Evolutionary conservation across 2,329 filamentous ascomycete genomes (phyloP).

Genomic region (Fusarium verticillioides): DNA sequence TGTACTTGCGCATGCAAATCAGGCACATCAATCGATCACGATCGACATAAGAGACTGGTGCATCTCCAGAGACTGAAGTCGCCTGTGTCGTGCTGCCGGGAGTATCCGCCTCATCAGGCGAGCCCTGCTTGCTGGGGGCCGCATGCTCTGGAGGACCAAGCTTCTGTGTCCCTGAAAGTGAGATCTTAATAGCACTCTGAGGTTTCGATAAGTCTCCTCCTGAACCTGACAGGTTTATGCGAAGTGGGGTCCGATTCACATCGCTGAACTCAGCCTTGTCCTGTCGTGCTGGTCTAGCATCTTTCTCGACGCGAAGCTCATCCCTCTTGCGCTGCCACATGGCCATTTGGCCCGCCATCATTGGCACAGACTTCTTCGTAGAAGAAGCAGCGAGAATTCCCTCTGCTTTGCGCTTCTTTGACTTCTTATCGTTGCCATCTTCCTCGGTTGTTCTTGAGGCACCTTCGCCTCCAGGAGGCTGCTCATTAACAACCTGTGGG

Average conservation of each 20-base stretch:
- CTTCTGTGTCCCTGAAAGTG: conserved; percentile 44
- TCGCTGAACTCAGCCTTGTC: conserved; percentile 17
- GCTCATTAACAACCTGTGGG: conserved; percentile 68
- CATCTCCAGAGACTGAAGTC: conserved; percentile 3
- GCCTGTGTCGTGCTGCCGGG: background rate
- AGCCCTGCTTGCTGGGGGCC: conserved; percentile 15
- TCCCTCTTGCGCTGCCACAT: conserved; percentile 58
- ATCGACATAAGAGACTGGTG: conserved; percentile 66
- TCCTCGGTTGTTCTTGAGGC: conserved; percentile 37
- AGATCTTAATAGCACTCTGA: conserved; percentile 47
- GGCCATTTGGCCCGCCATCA: conserved; percentile 59
- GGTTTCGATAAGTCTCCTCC: conserved; percentile 28
- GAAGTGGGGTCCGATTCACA: conserved; percentile 38
- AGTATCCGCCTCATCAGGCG: conserved; percentile 11
- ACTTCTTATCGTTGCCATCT: conserved; percentile 52
- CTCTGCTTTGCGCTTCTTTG: conserved; percentile 67
- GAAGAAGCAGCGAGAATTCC: conserved; percentile 43
- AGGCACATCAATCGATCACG: conserved; percentile 59
- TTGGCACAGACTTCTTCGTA: conserved; percentile 53
- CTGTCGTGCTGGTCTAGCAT: conserved; percentile 3
- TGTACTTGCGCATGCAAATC: conserved; percentile 60
- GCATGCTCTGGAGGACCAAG: conserved; percentile 22
- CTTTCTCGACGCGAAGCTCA: conserved; percentile 49
- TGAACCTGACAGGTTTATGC: conserved; percentile 34
- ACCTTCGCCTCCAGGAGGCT: conserved; percentile 54